These are phyloP conservation scores for Zoysia matrella DNA, from an alignment of 202 grass and related monocot species.

Conservation along the genomic window DNA sequence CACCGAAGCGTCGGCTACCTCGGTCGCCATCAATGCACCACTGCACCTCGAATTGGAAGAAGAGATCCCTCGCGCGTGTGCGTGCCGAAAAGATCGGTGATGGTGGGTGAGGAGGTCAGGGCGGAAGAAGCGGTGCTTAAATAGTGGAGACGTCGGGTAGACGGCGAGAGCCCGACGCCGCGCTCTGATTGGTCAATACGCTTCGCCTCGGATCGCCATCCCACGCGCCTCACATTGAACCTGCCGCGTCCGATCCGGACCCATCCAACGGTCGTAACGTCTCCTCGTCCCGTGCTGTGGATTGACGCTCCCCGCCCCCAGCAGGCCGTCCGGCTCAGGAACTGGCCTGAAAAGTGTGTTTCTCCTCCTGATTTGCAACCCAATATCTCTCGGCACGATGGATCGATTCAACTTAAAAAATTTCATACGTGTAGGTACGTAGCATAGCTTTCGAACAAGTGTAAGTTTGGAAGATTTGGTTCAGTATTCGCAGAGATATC, in stretches of 20 bases:
- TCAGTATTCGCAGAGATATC: constrained; percentile 1
- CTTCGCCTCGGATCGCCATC: constrained; percentile 63
- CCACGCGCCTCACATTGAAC: constrained; percentile 33
- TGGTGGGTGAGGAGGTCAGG: constrained; percentile 37
- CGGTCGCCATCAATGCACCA: constrained; percentile 61
- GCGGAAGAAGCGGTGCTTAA: constrained; percentile 56
- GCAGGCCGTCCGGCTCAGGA: neutral
- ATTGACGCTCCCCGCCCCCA: constrained; percentile 7
- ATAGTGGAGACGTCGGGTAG: constrained; percentile 50
- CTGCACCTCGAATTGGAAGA: neutral
- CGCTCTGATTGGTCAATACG: constrained; percentile 57
- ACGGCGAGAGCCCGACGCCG: constrained; percentile 28
- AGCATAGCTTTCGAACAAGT: neutral
- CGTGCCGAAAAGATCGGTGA: neutral
- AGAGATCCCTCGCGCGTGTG: neutral
- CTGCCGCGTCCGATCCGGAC: constrained; percentile 26
- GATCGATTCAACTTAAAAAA: accelerated
- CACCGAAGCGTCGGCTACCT: constrained; percentile 34
- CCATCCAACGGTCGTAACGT: constrained; percentile 27
- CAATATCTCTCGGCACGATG: neutral
- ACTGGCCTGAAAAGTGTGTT: constrained; percentile 49
- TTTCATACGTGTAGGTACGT: accelerated
- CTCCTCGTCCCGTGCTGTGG: constrained; percentile 25
- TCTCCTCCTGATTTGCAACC: constrained; percentile 54
- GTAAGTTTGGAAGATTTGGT: neutral